Base-by-base conservation (phyloP, 2,329 filamentous ascomycete species). In the Didymella lethalis region DNA sequence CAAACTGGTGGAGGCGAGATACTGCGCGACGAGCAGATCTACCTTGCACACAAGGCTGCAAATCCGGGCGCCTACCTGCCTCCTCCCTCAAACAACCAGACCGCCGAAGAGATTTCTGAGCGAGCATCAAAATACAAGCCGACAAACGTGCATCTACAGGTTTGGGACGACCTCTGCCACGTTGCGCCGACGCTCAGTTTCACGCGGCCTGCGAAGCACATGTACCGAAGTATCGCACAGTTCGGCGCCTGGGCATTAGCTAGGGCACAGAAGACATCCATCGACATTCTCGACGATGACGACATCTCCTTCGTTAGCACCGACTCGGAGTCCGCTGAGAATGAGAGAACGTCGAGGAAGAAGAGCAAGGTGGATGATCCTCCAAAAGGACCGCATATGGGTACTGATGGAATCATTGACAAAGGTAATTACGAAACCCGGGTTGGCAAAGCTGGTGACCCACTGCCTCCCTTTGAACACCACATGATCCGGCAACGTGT, bases 91-190 rank as follows among this genome's bases (percentile, higher is more conserved):
- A 75, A 74, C 25, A 70, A 72, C 41, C 71, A 74, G n/a, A 75
- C 75, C 1, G 83, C 85, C 0, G 84, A 90, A 36, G 81, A 82
- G 0, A 82, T 86, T 43, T 80, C 95, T 60, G 83, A 88, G 32
- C 85, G 89, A 36, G 82, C 84, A 59, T 88, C 89, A 28, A 87
- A 84, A 62, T 96, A 92, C 76, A 86, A 87, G 57, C 91, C 93
- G 0, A 99, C 95, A 0, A 87, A 96, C 67, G 94, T 98, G 0
- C 93, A 97, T 73, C 83, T 99, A 2, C 95, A 98, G 74, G 89
- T 98, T 1, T 98, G 94, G 93, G 94, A 98, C 57, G 91, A 97
- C 68, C 81, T 98, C 2, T 98, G 95, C 70, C 94, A 98, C 73
- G 93, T 96, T 6, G 89, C 90, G 0, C 92, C 94, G 0, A 97